These are phyloP conservation scores for Citrus medica DNA, from an alignment of 345 rosid genomes.

Conservation along the genomic window DNA sequence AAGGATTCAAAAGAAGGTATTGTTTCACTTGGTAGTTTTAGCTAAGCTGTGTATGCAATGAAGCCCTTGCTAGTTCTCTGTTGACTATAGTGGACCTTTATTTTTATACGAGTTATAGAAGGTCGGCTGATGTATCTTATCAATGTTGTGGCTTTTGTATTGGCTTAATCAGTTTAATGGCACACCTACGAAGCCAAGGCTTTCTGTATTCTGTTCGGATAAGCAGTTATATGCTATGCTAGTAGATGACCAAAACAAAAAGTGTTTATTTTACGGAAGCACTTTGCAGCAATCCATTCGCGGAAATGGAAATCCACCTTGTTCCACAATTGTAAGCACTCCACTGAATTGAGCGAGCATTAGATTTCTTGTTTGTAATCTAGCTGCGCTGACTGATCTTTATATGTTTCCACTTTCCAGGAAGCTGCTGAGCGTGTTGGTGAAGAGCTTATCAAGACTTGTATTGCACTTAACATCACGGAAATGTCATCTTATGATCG, in stretches of 20 bases:
- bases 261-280: slow-evolving; percentile 73
- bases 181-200: slow-evolving; percentile 65
- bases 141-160: slow-evolving; percentile 13
- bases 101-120: not conserved
- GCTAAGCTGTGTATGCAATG: not conserved
- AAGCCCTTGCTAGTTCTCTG: not conserved
- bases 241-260: slow-evolving; percentile 83
- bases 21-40: not conserved
- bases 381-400: not conserved
- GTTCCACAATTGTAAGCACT: slow-evolving; percentile 56
- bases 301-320: slow-evolving; percentile 50
- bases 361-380: not conserved
- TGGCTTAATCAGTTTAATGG: slow-evolving; percentile 52
- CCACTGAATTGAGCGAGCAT: not conserved
- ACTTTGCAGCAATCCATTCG: slow-evolving; percentile 80
- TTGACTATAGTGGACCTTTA: not conserved
- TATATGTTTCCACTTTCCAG: slow-evolving; percentile 32
- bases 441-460: slow-evolving; percentile 73
- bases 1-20: slow-evolving; percentile 69
- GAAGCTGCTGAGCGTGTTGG: slow-evolving; percentile 84
- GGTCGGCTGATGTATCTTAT: not conserved
- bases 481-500: slow-evolving; percentile 82
- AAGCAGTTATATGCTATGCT: slow-evolving; percentile 85
- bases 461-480: slow-evolving; percentile 51
- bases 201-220: slow-evolving; percentile 87